Evolutionary conservation across 352 stramenopile species (phyloP), one percentile per base, ranked within the genome.

Genomic region (Globisporangium camurandrum): DNA sequence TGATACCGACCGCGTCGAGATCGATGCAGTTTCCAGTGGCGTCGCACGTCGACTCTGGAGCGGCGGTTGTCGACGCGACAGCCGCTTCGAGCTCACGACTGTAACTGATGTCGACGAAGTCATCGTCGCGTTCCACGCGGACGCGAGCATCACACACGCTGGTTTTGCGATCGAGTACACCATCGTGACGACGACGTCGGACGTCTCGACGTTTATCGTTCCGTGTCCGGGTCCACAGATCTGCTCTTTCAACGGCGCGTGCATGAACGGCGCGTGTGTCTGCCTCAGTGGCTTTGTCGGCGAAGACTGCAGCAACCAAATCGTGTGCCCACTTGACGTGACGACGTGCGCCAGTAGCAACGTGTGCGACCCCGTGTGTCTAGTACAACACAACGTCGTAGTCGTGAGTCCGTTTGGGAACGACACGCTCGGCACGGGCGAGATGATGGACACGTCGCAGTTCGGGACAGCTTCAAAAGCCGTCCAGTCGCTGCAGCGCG

Each of bases 261-360:
- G 75, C 47, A 55, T 55, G 11, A 38, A 66, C 14, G 75, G 75
- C 14, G 28, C 28, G 14, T 87, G 75, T 26, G 47, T 47, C 7
- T 87, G 75, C 23, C 71, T 87, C 27, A 75, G 42, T n/a, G 72
- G 72, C 0, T 85, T 67, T 43, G 59, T 77, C 8, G 75, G 75
- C 8, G 75, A 87, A 46, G 77, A 80, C 46, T 87, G 72, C 46
- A 80, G 66, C 19, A 87, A 85, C 40, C 50, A 64, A 20, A 56
- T 75, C 5, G 38, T 85, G 1, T 87, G 75, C 24, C 72, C 70
- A 3, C 43, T 49, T 16, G 51, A 80, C 39, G 3, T 65, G 2
- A 52, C 60, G 16, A 48, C 48, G 0, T 87, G 75, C 39, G 61
- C 47, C 19, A 9, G 10, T 0, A 50, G 37, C 4, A n/a, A n/a